Conservation (phyloP, 2,329 filamentous ascomycete species). For the Colletotrichum caudatum region DNA sequence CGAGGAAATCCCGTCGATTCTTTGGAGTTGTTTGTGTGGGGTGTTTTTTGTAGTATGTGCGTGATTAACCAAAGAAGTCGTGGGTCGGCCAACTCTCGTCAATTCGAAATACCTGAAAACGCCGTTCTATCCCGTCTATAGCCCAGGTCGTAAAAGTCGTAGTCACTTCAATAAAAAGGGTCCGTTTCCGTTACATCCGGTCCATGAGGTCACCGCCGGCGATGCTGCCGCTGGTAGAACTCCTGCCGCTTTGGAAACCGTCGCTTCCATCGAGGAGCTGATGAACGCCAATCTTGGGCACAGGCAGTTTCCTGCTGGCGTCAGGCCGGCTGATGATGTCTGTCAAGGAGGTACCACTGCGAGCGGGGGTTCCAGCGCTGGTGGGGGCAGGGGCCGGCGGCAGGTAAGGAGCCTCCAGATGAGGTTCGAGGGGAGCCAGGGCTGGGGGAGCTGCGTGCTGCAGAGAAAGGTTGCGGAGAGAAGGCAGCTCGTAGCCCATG, state of each 20-base stretch:
- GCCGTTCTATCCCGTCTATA: conserved; percentile 57
- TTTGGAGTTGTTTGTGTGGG: not conserved
- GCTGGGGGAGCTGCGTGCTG: conserved; percentile 67
- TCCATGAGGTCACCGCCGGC: conserved; percentile 78
- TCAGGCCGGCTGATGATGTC: conserved; percentile 94
- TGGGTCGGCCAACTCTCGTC: conserved; percentile 27
- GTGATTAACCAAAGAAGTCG: conserved; percentile 37
- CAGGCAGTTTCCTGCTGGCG: conserved; percentile 87
- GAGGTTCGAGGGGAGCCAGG: conserved; percentile 69
- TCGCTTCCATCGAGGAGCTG: conserved; percentile 79
- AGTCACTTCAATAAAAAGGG: conserved; percentile 42
- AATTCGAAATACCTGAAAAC: conserved; percentile 46
- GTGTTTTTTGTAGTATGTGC: conserved; percentile 3
- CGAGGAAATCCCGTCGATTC: conserved; percentile 22
- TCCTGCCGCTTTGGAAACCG: conserved; percentile 79
- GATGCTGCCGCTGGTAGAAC: conserved; percentile 81
- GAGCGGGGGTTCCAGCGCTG: conserved; percentile 62
- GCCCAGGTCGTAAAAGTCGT: conserved; percentile 55
- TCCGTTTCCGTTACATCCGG: conserved; percentile 54
- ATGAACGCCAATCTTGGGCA: conserved; percentile 90
- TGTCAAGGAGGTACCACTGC: conserved; percentile 82
- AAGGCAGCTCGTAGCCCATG: conserved; percentile 84
- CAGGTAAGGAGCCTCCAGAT: conserved; percentile 59
- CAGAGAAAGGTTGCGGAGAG: conserved; percentile 75
- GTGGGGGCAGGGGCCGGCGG: conserved; percentile 60